Evolutionary conservation across 2,329 filamentous ascomycete species (phyloP).

Genomic region (Colletotrichum higginsianum): DNA sequence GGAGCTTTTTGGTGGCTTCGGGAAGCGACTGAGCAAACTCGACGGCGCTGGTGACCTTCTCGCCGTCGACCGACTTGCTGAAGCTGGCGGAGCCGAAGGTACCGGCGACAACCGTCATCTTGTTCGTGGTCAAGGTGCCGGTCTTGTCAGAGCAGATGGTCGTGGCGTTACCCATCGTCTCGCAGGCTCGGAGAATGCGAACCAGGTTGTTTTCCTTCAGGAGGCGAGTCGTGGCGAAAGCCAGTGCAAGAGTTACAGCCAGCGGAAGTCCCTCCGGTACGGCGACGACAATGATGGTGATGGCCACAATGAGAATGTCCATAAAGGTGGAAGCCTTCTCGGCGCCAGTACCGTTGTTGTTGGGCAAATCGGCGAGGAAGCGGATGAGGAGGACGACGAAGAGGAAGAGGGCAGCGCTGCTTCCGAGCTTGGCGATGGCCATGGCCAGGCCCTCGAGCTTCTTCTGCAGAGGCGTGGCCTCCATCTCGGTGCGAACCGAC

Average conservation of each 20-base stretch:
- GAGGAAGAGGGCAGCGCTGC: constrained; percentile 78
- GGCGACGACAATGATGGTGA: constrained; percentile 77
- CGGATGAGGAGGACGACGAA: constrained; percentile 86
- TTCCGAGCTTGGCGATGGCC: constrained; percentile 63
- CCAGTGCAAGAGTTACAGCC: constrained; percentile 77
- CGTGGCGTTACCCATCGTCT: constrained; percentile 81
- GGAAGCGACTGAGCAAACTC: constrained; percentile 45
- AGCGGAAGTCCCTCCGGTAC: constrained; percentile 77
- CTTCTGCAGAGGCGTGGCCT: constrained; percentile 68
- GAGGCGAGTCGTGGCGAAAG: constrained; percentile 79
- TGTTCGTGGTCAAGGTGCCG: constrained; percentile 76
- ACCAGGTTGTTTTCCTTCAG: constrained; percentile 80
- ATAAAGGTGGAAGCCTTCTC: constrained; percentile 73
- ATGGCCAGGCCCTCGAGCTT: constrained; percentile 65
- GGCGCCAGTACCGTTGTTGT: constrained; percentile 62
- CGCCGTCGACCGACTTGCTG: constrained; percentile 47
- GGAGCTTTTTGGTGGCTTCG: constrained; percentile 50
- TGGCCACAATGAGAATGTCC: constrained; percentile 75
- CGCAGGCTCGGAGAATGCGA: constrained; percentile 76
- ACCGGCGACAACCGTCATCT: constrained; percentile 82
- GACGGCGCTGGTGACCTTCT: constrained; percentile 44
- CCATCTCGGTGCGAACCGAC: constrained; percentile 66
- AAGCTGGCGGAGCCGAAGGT: constrained; percentile 68
- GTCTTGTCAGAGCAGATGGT: constrained; percentile 86
- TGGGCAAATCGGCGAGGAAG: constrained; percentile 75